A percentile compares a stretch with the other conserved stretches of the same genome.
These are phyloP conservation scores for Diophrys sp. DNA, from an alignment of 73 alveolate genomes.

Conservation along the genomic window DNA sequence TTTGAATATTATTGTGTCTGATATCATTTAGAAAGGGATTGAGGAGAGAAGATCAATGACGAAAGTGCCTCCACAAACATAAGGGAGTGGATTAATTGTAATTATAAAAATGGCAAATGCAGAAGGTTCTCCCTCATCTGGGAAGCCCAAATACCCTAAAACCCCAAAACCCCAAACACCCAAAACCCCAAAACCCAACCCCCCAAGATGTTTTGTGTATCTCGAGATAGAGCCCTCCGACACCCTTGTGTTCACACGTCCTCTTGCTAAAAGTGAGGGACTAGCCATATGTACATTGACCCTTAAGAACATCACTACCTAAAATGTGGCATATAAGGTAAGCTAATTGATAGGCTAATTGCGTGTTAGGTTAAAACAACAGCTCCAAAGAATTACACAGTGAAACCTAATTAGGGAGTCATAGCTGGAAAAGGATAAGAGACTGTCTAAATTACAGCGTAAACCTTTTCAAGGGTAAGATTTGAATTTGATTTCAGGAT, in stretches of 20 bases:
- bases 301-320: neutral
- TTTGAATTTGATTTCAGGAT: neutral
- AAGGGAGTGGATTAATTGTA: no score
- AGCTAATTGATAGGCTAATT: neutral
- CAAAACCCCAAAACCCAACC: no score
- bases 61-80: no score
- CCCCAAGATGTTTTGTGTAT: no score
- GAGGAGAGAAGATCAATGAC: no score
- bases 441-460: neutral
- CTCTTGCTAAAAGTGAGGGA: neutral
- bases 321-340: slow-evolving; percentile 1
- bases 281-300: neutral
- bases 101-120: no score
- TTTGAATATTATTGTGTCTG: no score
- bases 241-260: neutral
- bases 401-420: slow-evolving; percentile 44
- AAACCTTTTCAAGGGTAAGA: neutral
- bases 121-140: no score
- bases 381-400: slow-evolving; percentile 44
- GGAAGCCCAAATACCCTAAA: no score
- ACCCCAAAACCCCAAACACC: no score
- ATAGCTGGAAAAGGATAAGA: neutral
- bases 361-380: slow-evolving; percentile 53
- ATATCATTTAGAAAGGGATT: no score
- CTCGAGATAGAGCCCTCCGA: neutral